Evolutionary conservation across 1,139 yeast genomes (phyloP).

Genomic region (Candida smagusa): DNA sequence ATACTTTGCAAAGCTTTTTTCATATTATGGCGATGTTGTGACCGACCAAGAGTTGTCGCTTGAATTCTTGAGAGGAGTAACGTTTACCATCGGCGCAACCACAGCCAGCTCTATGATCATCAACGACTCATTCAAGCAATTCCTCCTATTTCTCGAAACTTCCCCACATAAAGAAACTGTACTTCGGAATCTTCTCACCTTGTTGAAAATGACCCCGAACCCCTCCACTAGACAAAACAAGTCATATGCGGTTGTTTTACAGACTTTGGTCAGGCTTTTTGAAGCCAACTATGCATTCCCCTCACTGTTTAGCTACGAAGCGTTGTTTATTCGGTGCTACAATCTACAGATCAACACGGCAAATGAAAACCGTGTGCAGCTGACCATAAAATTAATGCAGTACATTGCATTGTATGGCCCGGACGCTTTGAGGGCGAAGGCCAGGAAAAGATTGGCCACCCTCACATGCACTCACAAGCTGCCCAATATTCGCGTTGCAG

Average conservation of each 20-base stretch:
- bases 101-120: slow-evolving; percentile 52
- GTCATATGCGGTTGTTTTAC: slow-evolving; percentile 21
- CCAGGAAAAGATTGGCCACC: slow-evolving; percentile 26
- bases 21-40: slow-evolving; percentile 11
- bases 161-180: slow-evolving; percentile 2
- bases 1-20: slow-evolving; percentile 28
- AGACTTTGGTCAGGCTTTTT: slow-evolving; percentile 35
- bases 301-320: slow-evolving; percentile 28
- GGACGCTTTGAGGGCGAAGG: slow-evolving; percentile 10
- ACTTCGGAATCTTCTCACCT: slow-evolving; percentile 9
- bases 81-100: slow-evolving; percentile 58
- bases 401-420: slow-evolving; percentile 18
- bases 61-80: slow-evolving; percentile 56
- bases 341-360: slow-evolving; percentile 53
- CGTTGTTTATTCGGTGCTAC: slow-evolving; percentile 50
- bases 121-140: slow-evolving; percentile 40
- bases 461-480: slow-evolving; percentile 30
- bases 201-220: slow-evolving; percentile 16
- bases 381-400: slow-evolving; percentile 36
- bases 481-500: slow-evolving; percentile 23
- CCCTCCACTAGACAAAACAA: slow-evolving; percentile 19
- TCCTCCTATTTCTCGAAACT: slow-evolving; percentile 33
- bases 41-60: slow-evolving; percentile 11
- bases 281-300: slow-evolving; percentile 37
- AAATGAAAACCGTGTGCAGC: slow-evolving; percentile 28